Evolutionary conservation across 768 basidiomycete species (phyloP).

Genomic region (Amanita exitialis): DNA sequence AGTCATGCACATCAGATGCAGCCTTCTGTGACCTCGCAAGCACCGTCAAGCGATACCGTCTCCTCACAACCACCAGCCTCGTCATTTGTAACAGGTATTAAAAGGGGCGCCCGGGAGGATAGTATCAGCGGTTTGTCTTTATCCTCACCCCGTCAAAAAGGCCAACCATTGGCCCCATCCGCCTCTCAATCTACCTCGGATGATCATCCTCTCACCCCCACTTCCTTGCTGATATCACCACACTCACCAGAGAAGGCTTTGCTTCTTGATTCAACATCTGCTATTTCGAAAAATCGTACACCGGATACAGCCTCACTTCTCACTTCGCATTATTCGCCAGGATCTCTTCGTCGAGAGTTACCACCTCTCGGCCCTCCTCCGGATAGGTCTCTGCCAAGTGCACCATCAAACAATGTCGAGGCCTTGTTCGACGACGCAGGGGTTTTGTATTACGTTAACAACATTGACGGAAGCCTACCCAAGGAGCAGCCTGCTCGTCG

Average conservation of each 20-base stretch:
- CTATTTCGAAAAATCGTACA: slow-evolving; percentile 15
- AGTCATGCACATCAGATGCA: neutral
- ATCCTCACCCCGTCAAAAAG: neutral
- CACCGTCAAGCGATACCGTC: neutral
- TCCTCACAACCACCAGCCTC: neutral
- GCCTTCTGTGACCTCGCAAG: neutral
- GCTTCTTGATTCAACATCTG: neutral
- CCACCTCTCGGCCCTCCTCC: slow-evolving; percentile 11
- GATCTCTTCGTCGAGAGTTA: slow-evolving; percentile 6
- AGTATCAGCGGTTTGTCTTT: neutral
- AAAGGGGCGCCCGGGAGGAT: neutral
- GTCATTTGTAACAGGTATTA: neutral
- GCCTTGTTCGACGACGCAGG: slow-evolving; percentile 44
- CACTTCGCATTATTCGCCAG: slow-evolving; percentile 29
- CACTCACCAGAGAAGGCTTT: slow-evolving; percentile 12
- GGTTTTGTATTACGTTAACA: slow-evolving; percentile 62
- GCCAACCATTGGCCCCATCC: neutral
- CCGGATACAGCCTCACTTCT: slow-evolving; percentile 14
- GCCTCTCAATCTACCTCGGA: slow-evolving; percentile 7
- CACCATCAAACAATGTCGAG: slow-evolving; percentile 18
- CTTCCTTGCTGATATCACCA: slow-evolving; percentile 25
- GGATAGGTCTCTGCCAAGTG: slow-evolving; percentile 7
- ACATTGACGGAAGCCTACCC: slow-evolving; percentile 26
- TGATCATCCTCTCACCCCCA: slow-evolving; percentile 7
- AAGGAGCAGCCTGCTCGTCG: slow-evolving; percentile 17